phyloP scores from a whole-genome alignment of 2,329 filamentous ascomycete genomes.

The Colletotrichum sp. region DNA sequence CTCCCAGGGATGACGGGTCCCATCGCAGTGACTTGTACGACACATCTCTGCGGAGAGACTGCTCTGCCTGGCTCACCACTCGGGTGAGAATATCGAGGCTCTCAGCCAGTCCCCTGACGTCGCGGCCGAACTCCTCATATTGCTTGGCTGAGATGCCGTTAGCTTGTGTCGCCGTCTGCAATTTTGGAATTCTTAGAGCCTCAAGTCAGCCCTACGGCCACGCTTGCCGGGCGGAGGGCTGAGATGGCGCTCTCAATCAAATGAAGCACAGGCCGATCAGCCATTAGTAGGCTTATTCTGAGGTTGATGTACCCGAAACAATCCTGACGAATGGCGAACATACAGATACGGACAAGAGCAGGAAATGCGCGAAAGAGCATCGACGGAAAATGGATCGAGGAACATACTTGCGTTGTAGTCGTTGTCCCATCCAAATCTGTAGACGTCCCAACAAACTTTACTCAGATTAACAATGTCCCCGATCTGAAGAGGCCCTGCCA shows the following conservation, averaged over 20 bases:
- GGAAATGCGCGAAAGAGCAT: background rate
- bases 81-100: slow-evolving; percentile 34
- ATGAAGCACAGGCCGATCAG: background rate
- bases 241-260: background rate
- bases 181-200: background rate
- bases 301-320: background rate
- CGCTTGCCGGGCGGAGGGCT: background rate
- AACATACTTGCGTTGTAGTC: slow-evolving; percentile 35
- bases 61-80: slow-evolving; percentile 31
- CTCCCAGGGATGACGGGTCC: slow-evolving; percentile 22
- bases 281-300: background rate
- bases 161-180: background rate
- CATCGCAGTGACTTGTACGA: slow-evolving; percentile 22
- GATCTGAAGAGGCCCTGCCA: slow-evolving; percentile 26
- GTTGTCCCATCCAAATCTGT: slow-evolving; percentile 34
- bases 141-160: slow-evolving; percentile 28
- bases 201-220: background rate
- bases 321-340: background rate
- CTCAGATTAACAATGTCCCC: slow-evolving; percentile 37
- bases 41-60: slow-evolving; percentile 29
- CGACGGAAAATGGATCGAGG: background rate
- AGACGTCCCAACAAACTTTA: slow-evolving; percentile 36
- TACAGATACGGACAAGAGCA: background rate
- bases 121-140: slow-evolving; percentile 36
- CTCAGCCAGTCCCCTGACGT: slow-evolving; percentile 33